Evolutionary conservation across 2,329 filamentous ascomycete species (phyloP).

Genomic region (Penicillium sclerotigenum): DNA sequence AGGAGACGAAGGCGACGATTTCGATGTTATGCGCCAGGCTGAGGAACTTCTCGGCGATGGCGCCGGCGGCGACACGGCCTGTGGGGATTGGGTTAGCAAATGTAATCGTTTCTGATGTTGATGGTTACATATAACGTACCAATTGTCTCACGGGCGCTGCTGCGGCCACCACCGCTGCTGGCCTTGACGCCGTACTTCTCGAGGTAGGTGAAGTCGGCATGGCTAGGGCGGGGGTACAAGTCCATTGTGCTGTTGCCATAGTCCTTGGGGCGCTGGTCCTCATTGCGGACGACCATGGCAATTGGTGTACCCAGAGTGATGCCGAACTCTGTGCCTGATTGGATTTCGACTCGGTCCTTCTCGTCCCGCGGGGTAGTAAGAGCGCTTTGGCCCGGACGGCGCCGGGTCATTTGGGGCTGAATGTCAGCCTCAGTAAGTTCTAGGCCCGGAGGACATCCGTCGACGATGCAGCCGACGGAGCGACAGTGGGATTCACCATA

Average conservation of each 20-base stretch:
- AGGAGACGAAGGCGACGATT: conserved; percentile 86
- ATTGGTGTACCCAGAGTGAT: conserved; percentile 89
- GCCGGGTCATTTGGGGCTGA: conserved; percentile 89
- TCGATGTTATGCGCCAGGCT: conserved; percentile 76
- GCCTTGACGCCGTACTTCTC: conserved; percentile 97
- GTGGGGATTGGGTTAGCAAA: neutral
- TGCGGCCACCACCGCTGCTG: conserved; percentile 81
- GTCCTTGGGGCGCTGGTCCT: conserved; percentile 90
- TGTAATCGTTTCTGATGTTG: neutral
- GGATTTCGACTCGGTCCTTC: conserved; percentile 86
- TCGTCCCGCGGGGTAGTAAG: conserved; percentile 92
- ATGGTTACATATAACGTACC: conserved; percentile 44
- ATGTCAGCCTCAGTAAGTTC: conserved; percentile 80
- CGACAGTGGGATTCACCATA: conserved; percentile 88
- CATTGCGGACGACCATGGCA: conserved; percentile 79
- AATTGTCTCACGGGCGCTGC: conserved; percentile 92
- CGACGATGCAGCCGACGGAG: conserved; percentile 91
- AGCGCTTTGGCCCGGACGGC: conserved; percentile 81
- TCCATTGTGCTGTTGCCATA: conserved; percentile 90
- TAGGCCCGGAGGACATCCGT: conserved; percentile 86
- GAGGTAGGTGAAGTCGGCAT: conserved; percentile 95
- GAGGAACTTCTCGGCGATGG: conserved; percentile 92
- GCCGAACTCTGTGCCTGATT: conserved; percentile 88
- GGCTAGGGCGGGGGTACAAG: conserved; percentile 81
- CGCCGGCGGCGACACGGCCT: conserved; percentile 82